Conservation (phyloP, 176 grass and related monocot genomes). For the bread wheat (Triticum aestivum) region DNA sequence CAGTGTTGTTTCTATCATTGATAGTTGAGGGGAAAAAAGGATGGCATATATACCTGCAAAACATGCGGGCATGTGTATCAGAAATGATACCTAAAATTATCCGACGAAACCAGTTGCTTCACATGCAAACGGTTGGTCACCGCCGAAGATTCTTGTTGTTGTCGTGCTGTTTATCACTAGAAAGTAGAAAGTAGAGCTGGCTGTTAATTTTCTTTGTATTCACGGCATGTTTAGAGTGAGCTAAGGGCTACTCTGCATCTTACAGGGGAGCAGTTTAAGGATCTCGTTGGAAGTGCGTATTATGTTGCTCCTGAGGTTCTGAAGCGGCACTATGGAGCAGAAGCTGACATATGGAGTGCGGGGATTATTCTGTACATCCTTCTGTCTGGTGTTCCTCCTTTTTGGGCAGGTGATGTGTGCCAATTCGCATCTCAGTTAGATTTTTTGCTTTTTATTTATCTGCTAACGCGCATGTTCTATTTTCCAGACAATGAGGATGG, state of each 20-base stretch:
- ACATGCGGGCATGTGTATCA: neutral
- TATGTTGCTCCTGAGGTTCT: constrained; percentile 99
- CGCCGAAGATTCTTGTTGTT: neutral
- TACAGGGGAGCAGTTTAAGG: constrained; percentile 86
- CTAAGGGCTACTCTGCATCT: neutral
- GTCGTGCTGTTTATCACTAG: neutral
- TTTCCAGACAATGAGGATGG: constrained; percentile 90
- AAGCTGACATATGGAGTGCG: constrained; percentile 97
- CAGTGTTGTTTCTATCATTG: neutral
- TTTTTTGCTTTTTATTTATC: neutral
- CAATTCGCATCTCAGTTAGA: neutral
- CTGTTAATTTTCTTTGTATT: constrained; percentile 4
- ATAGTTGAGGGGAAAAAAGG: neutral
- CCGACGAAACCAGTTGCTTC: neutral
- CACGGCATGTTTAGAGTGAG: neutral
- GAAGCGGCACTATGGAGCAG: constrained; percentile 76
- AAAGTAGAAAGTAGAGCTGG: neutral
- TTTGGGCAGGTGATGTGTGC: constrained; percentile 77
- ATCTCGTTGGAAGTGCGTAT: constrained; percentile 97
- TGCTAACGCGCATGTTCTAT: neutral
- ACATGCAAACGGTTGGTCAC: constrained; percentile 5
- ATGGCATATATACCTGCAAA: neutral
- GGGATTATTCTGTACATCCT: constrained; percentile 99
- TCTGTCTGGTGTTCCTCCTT: constrained; percentile 94
- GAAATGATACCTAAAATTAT: neutral